Evolutionary conservation across 352 stramenopile species (phyloP), one percentile per base, ranked within the genome.

Genomic region (Phytophthora capsici): DNA sequence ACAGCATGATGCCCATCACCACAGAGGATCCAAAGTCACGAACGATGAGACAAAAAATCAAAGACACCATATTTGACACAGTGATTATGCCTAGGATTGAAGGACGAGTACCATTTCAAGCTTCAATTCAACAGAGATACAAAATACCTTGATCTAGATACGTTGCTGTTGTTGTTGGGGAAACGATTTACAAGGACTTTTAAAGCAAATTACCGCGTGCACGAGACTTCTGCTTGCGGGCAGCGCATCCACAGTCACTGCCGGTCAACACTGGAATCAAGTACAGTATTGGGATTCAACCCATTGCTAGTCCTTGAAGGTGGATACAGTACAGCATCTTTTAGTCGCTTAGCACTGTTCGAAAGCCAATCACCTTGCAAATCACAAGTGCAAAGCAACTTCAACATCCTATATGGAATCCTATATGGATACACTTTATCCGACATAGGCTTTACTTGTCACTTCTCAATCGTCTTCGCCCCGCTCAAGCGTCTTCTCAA

Each of bases 341-440:
- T 47, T 47, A 47, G 40, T 47, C 19, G 17, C 40, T 6, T 28
- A 25, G 22, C 30, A 22, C 43, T 34, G 43, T 49, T 19, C 43
- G 43, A 45, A 44, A 20, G n/a, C 13, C n/a, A 20, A 22, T 23
- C 37, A 20, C n/a, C 41, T 20, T 49, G 19, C 43, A 49, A 49
- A 49, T 49, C 43, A 2, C 22, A 49, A 49, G 22, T 20, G 12
- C 10, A 49, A 49, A 22, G 14, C 43, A 49, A 32, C 43, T 49
- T 49, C 43, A 49, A 49, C 43, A 34, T 20, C 43, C 43, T 45
- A 32, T 34, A 49, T 49, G 43, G 43, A 49, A 34, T 20, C 43
- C 43, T 45, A 32, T 34, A 49, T 49, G 43, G 43, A 49, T 49
- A 49, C 43, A 34, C 43, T 49, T 49, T 49, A 22, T 30, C 43